Evolutionary conservation across 768 basidiomycete species (phyloP), one percentile per base, ranked within the genome.

Genomic region (Termitomyces sp.): DNA sequence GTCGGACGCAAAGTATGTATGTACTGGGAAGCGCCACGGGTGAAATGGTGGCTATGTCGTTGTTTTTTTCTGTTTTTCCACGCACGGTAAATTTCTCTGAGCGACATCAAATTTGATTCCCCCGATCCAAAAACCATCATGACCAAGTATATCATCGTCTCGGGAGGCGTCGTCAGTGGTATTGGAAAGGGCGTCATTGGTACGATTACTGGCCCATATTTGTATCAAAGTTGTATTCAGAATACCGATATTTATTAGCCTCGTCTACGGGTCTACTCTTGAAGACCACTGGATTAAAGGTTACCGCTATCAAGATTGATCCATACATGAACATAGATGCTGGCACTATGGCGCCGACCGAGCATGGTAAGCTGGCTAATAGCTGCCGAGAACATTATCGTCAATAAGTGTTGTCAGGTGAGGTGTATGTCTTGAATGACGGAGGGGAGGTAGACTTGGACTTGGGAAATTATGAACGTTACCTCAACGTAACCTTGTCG

Each of bases 281-380:
- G 70, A 98, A 98, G 76, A 98, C 92, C 45, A 86, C 88, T 38
- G 96, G 96, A 48, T 80, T 97, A 60, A 97, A 94, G 76, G 96
- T 98, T 65, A 99, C 96, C 8, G 92, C 96, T 12, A 98, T 99
- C 80, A 99, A 99, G 77, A 98, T 99, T 67, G 96, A 99, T 71
- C 96, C 96, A 14, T 99, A 99, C 66, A 98, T 99, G 96, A 99
- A 99, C 76, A 98, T 99, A 66, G 96, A 99, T 80, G 96, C 96
- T 24, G 96, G 96, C 36, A 98, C 96, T 20, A 99, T 99, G 96
- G 81, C 93, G 51, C 96, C 96, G 14, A 96, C 94, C 16, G 96
- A 99, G 72, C 96, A 99, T 70, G 96, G 95, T 92, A 70, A 80
- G 86, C 62, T 50, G 35, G 44, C 16, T 53, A 42, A 12, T 40